Evolutionary conservation across 108 stramenopile genomes (phyloP).

Genomic region (Cylindrotheca fusiformis): DNA sequence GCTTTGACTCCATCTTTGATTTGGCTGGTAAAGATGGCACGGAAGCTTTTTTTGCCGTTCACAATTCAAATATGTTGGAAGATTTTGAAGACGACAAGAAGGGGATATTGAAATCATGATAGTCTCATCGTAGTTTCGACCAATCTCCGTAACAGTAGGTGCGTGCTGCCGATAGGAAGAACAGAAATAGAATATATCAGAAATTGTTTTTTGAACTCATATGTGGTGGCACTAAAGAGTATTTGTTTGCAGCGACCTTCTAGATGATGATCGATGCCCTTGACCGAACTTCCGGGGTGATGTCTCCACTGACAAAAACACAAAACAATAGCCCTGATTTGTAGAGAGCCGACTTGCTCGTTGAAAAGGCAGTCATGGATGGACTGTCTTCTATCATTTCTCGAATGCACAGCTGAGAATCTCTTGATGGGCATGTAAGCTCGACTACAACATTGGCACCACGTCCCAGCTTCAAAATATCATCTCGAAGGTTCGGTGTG

Average conservation of each 20-base stretch:
- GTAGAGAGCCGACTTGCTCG: constrained; percentile 45
- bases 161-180: too few relatives aligned
- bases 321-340: constrained; percentile 60
- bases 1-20: constrained; percentile 74
- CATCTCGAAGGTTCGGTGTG: constrained; percentile 61
- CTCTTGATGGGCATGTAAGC: constrained; percentile 29
- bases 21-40: constrained; percentile 87
- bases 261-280: constrained; percentile 51
- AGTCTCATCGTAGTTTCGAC: too few relatives aligned
- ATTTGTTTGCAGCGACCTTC: too few relatives aligned
- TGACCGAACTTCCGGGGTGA: constrained; percentile 58
- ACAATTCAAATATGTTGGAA: constrained; percentile 73
- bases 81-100: constrained; percentile 73
- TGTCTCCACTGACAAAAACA: constrained; percentile 43
- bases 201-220: too few relatives aligned
- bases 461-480: constrained; percentile 45
- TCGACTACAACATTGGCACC: constrained; percentile 40
- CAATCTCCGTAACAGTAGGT: too few relatives aligned
- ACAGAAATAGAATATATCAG: too few relatives aligned
- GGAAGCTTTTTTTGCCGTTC: constrained; percentile 80
- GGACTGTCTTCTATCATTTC: constrained; percentile 74
- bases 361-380: constrained; percentile 65
- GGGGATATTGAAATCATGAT: constrained; percentile 26
- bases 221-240: too few relatives aligned
- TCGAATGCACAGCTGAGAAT: constrained; percentile 57